A percentile compares a stretch with the other conserved stretches of the same genome.
Conservation (phyloP, 345 rosid genomes). For the Eucalyptus cladocalyx region DNA sequence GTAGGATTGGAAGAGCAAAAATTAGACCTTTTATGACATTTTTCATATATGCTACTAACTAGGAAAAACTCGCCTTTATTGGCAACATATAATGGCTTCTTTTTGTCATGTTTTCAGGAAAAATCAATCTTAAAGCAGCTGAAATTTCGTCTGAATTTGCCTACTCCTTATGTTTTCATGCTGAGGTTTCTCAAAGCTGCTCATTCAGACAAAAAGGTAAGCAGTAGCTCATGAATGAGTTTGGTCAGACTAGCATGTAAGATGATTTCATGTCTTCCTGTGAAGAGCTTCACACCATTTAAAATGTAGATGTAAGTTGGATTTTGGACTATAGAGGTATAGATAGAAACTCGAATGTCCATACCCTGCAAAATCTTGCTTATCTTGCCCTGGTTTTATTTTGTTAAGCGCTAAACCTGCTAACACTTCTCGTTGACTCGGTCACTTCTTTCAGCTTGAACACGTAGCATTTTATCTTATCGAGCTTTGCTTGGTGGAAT, state of each 20-base stretch:
- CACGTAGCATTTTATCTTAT: slow-evolving; percentile 79
- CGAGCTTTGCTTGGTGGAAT: slow-evolving; percentile 75
- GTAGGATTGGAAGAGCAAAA: not conserved
- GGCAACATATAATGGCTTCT: not conserved
- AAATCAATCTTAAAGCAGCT: slow-evolving; percentile 57
- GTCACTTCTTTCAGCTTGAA: slow-evolving; percentile 43
- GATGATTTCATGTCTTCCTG: not conserved
- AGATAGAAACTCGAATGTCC: not conserved
- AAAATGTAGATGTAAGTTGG: not conserved
- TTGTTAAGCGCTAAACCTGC: not conserved
- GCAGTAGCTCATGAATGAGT: not conserved
- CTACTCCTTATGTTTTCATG: slow-evolving; percentile 93
- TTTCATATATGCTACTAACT: not conserved
- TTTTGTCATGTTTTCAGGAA: slow-evolving; percentile 47
- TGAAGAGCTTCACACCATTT: not conserved
- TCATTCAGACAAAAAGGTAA: slow-evolving; percentile 62
- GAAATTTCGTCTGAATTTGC: slow-evolving; percentile 76
- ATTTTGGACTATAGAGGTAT: not conserved
- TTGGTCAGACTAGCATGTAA: not conserved
- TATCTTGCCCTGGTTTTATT: not conserved
- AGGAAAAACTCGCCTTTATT: not conserved
- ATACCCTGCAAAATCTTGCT: not conserved
- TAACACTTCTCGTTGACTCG: not conserved
- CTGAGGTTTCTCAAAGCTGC: slow-evolving; percentile 94
- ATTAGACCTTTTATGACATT: not conserved